phyloP scores from a whole-genome alignment of 2,329 filamentous ascomycete genomes.

The Furcasterigmium sp. region DNA sequence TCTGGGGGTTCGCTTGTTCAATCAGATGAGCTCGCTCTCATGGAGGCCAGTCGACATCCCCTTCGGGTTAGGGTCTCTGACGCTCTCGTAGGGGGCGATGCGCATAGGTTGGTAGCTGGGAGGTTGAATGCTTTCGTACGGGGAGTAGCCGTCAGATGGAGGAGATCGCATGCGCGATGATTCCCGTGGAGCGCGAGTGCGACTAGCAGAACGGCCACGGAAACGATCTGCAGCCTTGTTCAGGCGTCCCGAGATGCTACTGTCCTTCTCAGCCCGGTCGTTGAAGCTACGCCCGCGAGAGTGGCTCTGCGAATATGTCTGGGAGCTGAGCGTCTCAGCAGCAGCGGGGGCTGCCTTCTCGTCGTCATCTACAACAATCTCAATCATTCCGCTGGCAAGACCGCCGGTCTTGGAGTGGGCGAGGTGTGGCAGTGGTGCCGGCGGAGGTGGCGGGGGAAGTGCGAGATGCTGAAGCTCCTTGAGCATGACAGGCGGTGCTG shows the following conservation, averaged over 20 bases:
- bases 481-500: no score
- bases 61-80: conserved; percentile 28
- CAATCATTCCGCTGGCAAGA: conserved; percentile 51
- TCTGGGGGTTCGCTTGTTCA: conserved; percentile 11
- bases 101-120: conserved; percentile 27
- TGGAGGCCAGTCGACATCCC: conserved; percentile 46
- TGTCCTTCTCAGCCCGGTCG: conserved; percentile 27
- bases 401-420: conserved; percentile 35
- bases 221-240: conserved; percentile 55
- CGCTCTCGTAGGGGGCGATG: conserved; percentile 36
- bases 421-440: conserved; percentile 47
- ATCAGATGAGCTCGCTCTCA: conserved; percentile 51
- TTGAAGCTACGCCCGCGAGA: conserved; percentile 51
- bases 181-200: conserved; percentile 42
- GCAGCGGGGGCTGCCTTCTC: conserved; percentile 20
- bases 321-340: conserved; percentile 20
- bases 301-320: conserved; percentile 32
- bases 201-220: conserved; percentile 53
- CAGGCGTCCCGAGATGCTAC: conserved; percentile 47
- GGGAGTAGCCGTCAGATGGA: conserved; percentile 29
- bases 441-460: conserved; percentile 55
- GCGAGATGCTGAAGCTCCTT: conserved; percentile 60
- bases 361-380: conserved; percentile 62
- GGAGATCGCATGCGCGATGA: conserved; percentile 27
- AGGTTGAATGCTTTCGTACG: conserved; percentile 37